Evolutionary conservation across 2,329 filamentous ascomycete species (phyloP), one percentile per base, ranked within the genome.

Genomic region (Septoria petroselini): DNA sequence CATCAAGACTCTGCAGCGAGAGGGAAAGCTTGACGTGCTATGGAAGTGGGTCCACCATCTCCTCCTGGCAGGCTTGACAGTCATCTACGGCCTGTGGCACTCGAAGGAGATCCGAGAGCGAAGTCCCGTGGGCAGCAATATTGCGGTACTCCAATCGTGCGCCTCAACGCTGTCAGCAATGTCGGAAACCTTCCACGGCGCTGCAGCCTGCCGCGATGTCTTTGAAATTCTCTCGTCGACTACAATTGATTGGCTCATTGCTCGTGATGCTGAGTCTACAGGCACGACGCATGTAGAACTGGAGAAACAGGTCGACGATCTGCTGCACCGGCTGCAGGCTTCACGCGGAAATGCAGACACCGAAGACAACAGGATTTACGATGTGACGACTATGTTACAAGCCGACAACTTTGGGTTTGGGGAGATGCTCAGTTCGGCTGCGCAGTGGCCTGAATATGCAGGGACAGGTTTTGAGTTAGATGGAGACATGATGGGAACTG

Each of bases 1-100:
- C 18, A 64, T 67, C 27, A 65, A 66, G 33, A 54, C 55, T 3
- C 49, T 68, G 38, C 64, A 69, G 35, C 62, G 64, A 19, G 64
- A 68, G 21, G 58, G 60, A 3, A 63, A 58, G 40, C 52, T 68
- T 34, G 64, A 63, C 31, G 58, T 68, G 17, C 46, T 63, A 12
- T 69, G 67, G 67, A 65, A 57, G 51, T 63, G 49, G 27, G 64
- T 65, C 0, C 65, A 69, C 49, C 58, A 62, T 9, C 59, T 69
- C 29, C 67, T 69, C 53, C 57, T 69, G 37, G 65, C 67, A 2
- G 67, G 67, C 12, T 47, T 69, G 12, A 62, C 54, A 3, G 55
- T 66, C 31, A 61, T 68, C 23, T 65, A 67, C 49, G 43, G 58
- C 41, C 53, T 69, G 41, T 68, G 66, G 65, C 60, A 67, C 4